These are phyloP conservation scores for Xylaria multiplex DNA, from an alignment of 2,329 filamentous ascomycete species.

Conservation along the genomic window DNA sequence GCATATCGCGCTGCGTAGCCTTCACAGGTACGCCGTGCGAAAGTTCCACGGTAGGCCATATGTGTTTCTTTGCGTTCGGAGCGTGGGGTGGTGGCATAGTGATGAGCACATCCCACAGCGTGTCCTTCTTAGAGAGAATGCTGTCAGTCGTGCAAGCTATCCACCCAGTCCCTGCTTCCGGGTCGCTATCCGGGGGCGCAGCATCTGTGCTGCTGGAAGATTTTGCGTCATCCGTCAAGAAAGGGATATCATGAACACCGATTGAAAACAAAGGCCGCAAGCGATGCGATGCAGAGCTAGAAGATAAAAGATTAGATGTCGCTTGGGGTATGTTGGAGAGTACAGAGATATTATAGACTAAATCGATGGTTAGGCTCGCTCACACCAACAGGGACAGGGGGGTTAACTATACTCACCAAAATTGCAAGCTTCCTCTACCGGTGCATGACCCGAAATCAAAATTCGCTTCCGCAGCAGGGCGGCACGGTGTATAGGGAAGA, in stretches of 20 bases:
- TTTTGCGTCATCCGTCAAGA: conserved; percentile 72
- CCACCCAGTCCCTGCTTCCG: conserved; percentile 74
- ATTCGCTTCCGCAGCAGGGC: conserved; percentile 89
- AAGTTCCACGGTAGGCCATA: conserved; percentile 81
- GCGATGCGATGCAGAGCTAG: conserved; percentile 69
- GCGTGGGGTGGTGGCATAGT: conserved; percentile 76
- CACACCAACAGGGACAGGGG: not conserved
- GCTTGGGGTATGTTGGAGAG: conserved; percentile 86
- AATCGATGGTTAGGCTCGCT: conserved; percentile 36
- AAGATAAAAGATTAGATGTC: conserved; percentile 74
- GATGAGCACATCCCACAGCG: conserved; percentile 89
- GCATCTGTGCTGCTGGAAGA: conserved; percentile 52
- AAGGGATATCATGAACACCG: conserved; percentile 90
- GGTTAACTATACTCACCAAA: conserved; percentile 70
- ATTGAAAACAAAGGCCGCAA: conserved; percentile 89
- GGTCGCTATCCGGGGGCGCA: conserved; percentile 49
- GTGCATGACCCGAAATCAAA: conserved; percentile 84
- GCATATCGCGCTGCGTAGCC: conserved; percentile 89
- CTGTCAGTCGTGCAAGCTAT: conserved; percentile 96
- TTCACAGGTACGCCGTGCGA: conserved; percentile 73
- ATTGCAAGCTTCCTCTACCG: conserved; percentile 86
- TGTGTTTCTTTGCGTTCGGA: conserved; percentile 65
- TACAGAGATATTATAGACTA: conserved; percentile 94
- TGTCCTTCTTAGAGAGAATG: conserved; percentile 85
- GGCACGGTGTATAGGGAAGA: conserved; percentile 91